Conservation (phyloP, 2,329 filamentous ascomycete species). For the Penicillium sp. region DNA sequence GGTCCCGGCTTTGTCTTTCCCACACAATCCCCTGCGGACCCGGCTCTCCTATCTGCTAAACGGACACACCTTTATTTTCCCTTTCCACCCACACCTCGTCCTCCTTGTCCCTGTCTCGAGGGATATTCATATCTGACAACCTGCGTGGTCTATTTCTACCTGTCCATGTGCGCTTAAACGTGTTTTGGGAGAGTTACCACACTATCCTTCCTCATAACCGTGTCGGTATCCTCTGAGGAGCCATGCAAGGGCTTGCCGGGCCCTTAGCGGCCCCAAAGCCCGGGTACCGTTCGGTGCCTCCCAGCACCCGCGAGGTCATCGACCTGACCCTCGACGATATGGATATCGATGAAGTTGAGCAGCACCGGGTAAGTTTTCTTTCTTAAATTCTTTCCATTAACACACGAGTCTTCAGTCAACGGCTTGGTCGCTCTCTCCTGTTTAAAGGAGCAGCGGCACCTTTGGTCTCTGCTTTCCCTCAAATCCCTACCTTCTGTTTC, state of each 20-base stretch:
- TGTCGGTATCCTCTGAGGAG: neutral
- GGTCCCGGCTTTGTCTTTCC: neutral
- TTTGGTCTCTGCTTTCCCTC: neutral
- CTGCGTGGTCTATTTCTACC: neutral
- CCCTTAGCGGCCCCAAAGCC: neutral
- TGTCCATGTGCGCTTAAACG: neutral
- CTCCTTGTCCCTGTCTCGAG: neutral
- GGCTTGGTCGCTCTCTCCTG: neutral
- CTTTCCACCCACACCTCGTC: neutral
- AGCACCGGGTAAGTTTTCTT: neutral
- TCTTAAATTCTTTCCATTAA: neutral
- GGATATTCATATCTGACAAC: neutral
- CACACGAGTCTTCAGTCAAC: too few species aligned
- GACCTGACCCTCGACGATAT: slow-evolving; percentile 6
- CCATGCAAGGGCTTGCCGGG: neutral
- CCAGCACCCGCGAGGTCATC: neutral
- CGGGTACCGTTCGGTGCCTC: neutral
- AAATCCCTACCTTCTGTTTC: neutral
- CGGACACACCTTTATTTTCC: neutral
- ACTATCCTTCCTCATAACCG: neutral
- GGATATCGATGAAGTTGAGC: neutral
- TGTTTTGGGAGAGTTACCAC: neutral
- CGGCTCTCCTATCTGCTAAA: neutral
- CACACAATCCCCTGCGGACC: neutral
- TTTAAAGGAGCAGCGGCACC: neutral